Evolutionary conservation across 257 asterid genomes (phyloP).

Genomic region (Perilla frutescens): DNA sequence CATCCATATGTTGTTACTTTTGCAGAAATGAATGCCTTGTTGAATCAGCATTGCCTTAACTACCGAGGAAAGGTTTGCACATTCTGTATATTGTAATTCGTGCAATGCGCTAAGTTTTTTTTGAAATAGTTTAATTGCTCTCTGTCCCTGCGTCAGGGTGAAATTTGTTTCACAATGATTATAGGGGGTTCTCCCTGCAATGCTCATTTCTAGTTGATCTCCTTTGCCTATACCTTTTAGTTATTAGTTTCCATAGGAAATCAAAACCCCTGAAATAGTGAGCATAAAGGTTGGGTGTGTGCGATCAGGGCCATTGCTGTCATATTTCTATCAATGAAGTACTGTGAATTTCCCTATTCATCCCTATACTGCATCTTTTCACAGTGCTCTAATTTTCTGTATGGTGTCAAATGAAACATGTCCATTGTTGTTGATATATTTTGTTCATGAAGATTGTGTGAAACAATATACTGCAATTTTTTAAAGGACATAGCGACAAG

Average conservation of each 20-base stretch:
- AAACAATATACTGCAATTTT: not conserved
- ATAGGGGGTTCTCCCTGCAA: not conserved
- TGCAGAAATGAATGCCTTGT: constrained; percentile 80
- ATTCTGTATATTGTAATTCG: constrained; percentile 10
- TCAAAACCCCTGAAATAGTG: not conserved
- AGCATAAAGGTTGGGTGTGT: not conserved
- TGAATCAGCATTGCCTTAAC: constrained; percentile 83
- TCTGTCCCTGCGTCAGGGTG: constrained; percentile 2
- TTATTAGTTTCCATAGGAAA: not conserved
- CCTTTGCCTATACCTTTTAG: not conserved
- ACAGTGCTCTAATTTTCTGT: not conserved
- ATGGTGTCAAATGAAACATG: not conserved
- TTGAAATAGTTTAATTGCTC: not conserved
- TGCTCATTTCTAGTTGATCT: not conserved
- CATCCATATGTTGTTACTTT: constrained; percentile 30
- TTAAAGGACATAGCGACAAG: not conserved
- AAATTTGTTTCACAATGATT: constrained; percentile 9
- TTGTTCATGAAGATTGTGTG: not conserved
- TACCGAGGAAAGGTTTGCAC: constrained; percentile 86
- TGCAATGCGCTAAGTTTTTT: constrained; percentile 15
- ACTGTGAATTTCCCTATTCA: not conserved
- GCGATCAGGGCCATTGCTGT: not conserved
- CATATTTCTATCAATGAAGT: not conserved
- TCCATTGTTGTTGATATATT: not conserved
- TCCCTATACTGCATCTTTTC: not conserved